These are phyloP conservation scores for Citeromyces hawaiiensis DNA, from an alignment of 1,139 yeast species.

Conservation along the genomic window DNA sequence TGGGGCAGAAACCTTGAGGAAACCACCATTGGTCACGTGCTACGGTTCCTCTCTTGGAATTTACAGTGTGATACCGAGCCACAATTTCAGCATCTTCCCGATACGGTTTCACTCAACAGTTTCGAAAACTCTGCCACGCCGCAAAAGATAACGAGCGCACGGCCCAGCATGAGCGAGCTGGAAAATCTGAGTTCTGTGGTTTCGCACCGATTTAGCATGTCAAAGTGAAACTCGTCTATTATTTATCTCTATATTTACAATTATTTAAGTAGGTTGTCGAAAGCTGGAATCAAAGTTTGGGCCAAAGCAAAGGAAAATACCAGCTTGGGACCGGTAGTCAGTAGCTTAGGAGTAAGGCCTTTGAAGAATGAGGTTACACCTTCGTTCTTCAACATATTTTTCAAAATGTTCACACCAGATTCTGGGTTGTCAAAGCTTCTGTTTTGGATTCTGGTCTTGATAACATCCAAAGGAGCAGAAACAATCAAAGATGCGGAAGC, in stretches of 20 bases:
- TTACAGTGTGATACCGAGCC: neutral
- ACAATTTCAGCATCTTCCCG: neutral
- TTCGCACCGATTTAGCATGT: neutral
- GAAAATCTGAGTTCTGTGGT: neutral
- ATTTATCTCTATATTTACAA: slow-evolving; percentile 1
- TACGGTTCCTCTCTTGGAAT: neutral
- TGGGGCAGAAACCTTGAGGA: slow-evolving; percentile 46
- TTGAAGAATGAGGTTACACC: slow-evolving; percentile 87
- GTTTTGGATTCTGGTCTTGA: slow-evolving; percentile 97
- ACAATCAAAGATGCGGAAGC: slow-evolving; percentile 96
- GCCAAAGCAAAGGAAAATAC: slow-evolving; percentile 96
- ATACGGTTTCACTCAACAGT: neutral
- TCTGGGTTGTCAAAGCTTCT: slow-evolving; percentile 92
- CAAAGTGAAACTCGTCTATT: neutral
- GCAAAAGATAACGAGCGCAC: neutral
- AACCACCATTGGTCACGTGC: neutral
- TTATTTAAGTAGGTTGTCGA: slow-evolving; percentile 47
- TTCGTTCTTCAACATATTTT: slow-evolving; percentile 86
- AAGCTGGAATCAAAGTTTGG: slow-evolving; percentile 91
- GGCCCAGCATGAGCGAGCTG: neutral
- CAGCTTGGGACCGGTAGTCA: slow-evolving; percentile 96
- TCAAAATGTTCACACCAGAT: slow-evolving; percentile 82
- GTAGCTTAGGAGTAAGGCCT: slow-evolving; percentile 90
- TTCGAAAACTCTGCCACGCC: neutral
- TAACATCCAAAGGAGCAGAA: slow-evolving; percentile 95